These are phyloP conservation scores for Aspergillus sp. DNA, from an alignment of 2,329 filamentous ascomycete species.

Conservation along the genomic window DNA sequence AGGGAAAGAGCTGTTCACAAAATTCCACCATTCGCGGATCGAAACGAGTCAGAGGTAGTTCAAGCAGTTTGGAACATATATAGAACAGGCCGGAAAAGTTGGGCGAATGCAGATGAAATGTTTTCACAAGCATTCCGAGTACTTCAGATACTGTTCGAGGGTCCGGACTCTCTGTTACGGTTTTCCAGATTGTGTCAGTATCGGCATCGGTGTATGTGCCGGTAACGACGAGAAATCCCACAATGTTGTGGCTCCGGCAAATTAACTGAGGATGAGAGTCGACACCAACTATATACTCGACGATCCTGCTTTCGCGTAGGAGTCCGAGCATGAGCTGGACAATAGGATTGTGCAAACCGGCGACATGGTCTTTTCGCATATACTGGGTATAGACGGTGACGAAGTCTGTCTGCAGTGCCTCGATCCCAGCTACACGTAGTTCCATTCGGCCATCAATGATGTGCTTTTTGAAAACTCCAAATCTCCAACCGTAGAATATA, in stretches of 20 bases:
- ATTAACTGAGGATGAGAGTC: conserved; percentile 93
- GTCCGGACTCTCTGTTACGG: conserved; percentile 77
- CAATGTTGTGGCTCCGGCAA: conserved; percentile 74
- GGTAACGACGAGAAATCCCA: conserved; percentile 83
- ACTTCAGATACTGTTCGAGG: conserved; percentile 80
- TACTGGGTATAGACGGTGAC: conserved; percentile 64
- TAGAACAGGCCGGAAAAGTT: conserved; percentile 55
- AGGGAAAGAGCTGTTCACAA: conserved; percentile 57
- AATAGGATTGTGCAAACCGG: conserved; percentile 51
- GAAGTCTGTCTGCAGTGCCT: conserved; percentile 70
- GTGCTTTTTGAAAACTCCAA: conserved; percentile 67
- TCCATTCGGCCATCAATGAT: conserved; percentile 89
- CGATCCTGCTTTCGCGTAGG: conserved; percentile 67
- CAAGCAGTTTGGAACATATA: conserved; percentile 68
- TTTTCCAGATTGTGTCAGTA: conserved; percentile 80
- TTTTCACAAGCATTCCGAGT: conserved; percentile 61
- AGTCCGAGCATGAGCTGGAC: conserved; percentile 69
- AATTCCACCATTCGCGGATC: conserved; percentile 62
- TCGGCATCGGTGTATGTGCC: conserved; percentile 69
- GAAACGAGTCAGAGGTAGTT: conserved; percentile 63
- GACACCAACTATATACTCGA: conserved; percentile 84
- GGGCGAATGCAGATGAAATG: conserved; percentile 48
- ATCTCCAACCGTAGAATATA: conserved; percentile 61
- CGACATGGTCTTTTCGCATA: conserved; percentile 47
- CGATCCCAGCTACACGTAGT: conserved; percentile 75